A percentile compares a stretch with the other conserved stretches of the same genome.
These are phyloP conservation scores for Ustilago trichophora DNA, from an alignment of 1,284 basidiomycete genomes.

Conservation along the genomic window DNA sequence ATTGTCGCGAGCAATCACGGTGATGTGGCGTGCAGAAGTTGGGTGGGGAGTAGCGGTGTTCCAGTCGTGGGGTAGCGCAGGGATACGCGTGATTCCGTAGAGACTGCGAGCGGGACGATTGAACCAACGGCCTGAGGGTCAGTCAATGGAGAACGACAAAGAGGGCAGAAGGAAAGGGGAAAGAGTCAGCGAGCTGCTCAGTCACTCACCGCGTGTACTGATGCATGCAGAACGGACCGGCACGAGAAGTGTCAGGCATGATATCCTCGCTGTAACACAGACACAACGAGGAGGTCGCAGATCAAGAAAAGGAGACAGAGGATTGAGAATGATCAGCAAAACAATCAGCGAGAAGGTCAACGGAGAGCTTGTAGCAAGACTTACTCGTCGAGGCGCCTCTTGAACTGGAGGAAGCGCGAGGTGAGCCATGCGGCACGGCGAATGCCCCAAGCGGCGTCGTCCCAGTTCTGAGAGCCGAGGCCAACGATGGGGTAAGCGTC, in stretches of 20 bases:
- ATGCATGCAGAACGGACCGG: slow-evolving; percentile 72
- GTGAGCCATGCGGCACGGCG: slow-evolving; percentile 85
- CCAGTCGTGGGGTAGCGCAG: slow-evolving; percentile 68
- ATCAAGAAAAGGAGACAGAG: background rate
- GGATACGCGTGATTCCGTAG: slow-evolving; percentile 66
- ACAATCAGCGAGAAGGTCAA: background rate
- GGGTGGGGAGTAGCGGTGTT: slow-evolving; percentile 66
- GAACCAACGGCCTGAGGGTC: slow-evolving; percentile 49
- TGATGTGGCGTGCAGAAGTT: slow-evolving; percentile 73
- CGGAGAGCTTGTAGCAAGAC: slow-evolving; percentile 9
- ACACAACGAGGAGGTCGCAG: background rate
- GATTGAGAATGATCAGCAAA: slow-evolving; percentile 4
- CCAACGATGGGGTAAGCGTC: slow-evolving; percentile 54
- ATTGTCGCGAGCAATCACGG: slow-evolving; percentile 82
- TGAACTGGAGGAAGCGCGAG: slow-evolving; percentile 81
- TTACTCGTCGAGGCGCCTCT: slow-evolving; percentile 74
- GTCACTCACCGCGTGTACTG: slow-evolving; percentile 71
- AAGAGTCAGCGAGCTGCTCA: slow-evolving; percentile 34
- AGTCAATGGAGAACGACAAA: slow-evolving; percentile 15
- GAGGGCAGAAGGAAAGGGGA: slow-evolving; percentile 12
- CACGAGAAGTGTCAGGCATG: slow-evolving; percentile 70
- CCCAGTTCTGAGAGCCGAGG: slow-evolving; percentile 54
- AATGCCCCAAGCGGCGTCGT: slow-evolving; percentile 77
- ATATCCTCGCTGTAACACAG: slow-evolving; percentile 69
- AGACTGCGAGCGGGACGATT: slow-evolving; percentile 74